Evolutionary conservation across 257 asterid species (phyloP).

Genomic region (Nicotiana noctiflora): DNA sequence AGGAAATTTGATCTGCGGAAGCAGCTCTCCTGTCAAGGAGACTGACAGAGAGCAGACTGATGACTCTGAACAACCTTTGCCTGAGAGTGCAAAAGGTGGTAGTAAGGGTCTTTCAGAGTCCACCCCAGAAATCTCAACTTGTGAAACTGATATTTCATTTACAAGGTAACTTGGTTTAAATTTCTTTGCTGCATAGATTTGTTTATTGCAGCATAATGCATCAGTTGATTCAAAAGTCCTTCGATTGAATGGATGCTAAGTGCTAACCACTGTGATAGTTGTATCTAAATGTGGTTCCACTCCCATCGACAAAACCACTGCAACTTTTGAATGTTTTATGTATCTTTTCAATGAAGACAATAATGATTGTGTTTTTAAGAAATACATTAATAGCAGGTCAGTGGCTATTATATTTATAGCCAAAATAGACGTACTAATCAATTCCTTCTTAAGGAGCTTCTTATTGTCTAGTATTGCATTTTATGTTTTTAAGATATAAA

Average conservation of each 20-base stretch:
- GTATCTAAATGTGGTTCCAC: neutral
- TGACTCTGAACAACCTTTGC: slow-evolving; percentile 35
- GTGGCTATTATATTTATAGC: neutral
- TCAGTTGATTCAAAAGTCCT: neutral
- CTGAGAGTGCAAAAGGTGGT: slow-evolving; percentile 22
- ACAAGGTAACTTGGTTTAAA: slow-evolving; percentile 43
- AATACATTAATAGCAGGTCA: neutral
- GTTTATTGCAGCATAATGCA: neutral
- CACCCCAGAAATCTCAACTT: slow-evolving; percentile 56
- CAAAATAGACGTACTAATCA: neutral
- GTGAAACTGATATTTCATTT: slow-evolving; percentile 40
- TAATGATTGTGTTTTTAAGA: neutral
- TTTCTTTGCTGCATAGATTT: neutral
- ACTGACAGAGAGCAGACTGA: slow-evolving; percentile 28
- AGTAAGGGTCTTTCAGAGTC: slow-evolving; percentile 43
- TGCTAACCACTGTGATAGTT: neutral
- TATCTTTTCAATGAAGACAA: neutral
- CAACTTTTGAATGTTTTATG: neutral
- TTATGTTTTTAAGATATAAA: neutral
- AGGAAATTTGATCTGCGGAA: slow-evolving; percentile 62
- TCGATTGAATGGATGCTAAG: neutral
- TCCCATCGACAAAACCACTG: neutral
- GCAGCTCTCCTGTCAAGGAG: slow-evolving; percentile 47
- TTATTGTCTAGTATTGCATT: neutral
- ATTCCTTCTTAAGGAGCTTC: neutral